Percentiles rank a stretch among this genome's conserved stretches.
Conservation (phyloP, 345 rosid species). For the Brassica rapa region DNA sequence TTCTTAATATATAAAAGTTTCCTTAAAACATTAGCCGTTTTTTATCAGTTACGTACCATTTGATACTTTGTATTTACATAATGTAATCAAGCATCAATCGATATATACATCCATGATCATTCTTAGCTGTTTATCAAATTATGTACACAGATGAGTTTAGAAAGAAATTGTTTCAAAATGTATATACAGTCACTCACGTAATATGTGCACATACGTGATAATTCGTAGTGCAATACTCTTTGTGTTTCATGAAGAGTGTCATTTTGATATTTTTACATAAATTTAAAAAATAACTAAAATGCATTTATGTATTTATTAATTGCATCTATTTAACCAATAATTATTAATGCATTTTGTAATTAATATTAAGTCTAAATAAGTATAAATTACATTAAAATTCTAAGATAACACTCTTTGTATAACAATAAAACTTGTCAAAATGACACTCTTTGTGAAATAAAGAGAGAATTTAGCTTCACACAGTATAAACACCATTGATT, state of each 20-base stretch:
- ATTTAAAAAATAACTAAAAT: too few relatives aligned
- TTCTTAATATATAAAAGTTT: background rate
- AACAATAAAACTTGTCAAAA: too few relatives aligned
- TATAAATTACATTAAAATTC: too few relatives aligned
- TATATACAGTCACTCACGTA: background rate
- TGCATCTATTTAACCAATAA: too few relatives aligned
- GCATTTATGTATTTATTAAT: too few relatives aligned
- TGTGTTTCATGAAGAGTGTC: too few relatives aligned
- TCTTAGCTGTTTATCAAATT: background rate
- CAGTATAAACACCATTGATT: background rate
- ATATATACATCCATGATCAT: background rate
- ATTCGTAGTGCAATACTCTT: background rate
- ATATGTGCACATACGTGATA: background rate
- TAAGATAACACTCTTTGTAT: too few relatives aligned
- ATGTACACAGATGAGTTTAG: constrained; percentile 6
- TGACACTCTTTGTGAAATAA: too few relatives aligned
- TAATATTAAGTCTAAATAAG: too few relatives aligned
- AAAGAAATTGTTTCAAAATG: constrained; percentile 5
- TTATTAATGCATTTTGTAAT: too few relatives aligned
- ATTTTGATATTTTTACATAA: too few relatives aligned
- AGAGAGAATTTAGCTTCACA: too few relatives aligned
- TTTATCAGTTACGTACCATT: background rate
- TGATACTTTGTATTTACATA: background rate
- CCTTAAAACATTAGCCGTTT: background rate
- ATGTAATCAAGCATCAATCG: background rate